Conservation (phyloP, 148 eudicot genomes). For the Drosera capensis region DNA sequence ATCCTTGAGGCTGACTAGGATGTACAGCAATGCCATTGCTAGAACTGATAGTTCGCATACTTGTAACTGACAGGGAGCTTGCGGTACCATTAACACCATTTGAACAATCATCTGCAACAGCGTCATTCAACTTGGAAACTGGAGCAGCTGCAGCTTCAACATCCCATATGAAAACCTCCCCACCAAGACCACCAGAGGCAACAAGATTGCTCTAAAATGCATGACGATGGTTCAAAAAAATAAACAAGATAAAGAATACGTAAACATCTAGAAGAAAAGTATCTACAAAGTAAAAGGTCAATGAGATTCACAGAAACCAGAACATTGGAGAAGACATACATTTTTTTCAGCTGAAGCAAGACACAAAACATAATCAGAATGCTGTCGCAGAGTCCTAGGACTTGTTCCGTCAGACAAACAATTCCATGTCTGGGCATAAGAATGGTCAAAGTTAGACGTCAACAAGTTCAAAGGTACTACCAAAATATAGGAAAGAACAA, state of each 20-base stretch:
- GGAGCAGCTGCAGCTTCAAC: conserved; percentile 90
- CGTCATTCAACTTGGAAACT: conserved; percentile 49
- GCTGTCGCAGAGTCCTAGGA: conserved; percentile 74
- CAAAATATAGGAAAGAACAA: neutral
- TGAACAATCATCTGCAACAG: conserved; percentile 45
- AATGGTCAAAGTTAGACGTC: conserved; percentile 2
- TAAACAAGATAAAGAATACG: conserved; percentile 10
- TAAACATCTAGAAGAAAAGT: conserved; percentile 4
- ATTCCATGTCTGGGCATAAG: conserved; percentile 55
- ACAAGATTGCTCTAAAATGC: conserved; percentile 55
- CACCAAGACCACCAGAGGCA: conserved; percentile 98
- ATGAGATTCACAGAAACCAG: no score
- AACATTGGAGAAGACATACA: conserved; percentile 25
- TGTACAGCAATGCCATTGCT: conserved; percentile 60
- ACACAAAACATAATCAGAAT: conserved; percentile 90
- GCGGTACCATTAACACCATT: conserved; percentile 49
- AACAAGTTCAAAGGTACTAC: neutral
- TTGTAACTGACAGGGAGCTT: conserved; percentile 30
- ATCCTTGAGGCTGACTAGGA: conserved; percentile 54
- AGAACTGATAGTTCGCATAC: conserved; percentile 60
- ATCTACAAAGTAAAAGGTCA: no score
- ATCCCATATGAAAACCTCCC: conserved; percentile 98
- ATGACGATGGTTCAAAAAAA: conserved; percentile 14
- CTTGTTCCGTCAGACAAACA: conserved; percentile 63
- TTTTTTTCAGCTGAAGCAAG: conserved; percentile 80